phyloP scores from a whole-genome alignment of 371 early-diverging fungal genomes.

The Mucor sp. region DNA sequence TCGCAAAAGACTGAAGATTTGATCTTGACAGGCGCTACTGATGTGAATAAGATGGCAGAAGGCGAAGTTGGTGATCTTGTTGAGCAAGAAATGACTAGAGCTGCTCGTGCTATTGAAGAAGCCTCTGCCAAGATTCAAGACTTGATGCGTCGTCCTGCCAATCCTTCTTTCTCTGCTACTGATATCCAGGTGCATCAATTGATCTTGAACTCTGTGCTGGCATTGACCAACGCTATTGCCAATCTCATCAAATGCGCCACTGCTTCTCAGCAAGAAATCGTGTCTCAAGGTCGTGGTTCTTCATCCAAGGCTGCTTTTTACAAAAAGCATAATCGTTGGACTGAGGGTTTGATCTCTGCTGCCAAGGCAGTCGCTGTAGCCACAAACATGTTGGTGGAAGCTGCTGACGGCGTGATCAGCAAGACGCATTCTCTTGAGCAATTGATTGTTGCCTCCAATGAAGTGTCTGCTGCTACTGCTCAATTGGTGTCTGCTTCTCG shows the following conservation, averaged over 20 bases:
- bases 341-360: constrained; percentile 96
- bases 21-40: constrained; percentile 67
- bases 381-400: constrained; percentile 90
- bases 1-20: constrained; percentile 76
- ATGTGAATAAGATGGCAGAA: constrained; percentile 68
- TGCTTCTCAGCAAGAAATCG: constrained; percentile 95
- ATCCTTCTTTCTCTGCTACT: constrained; percentile 67
- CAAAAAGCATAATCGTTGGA: constrained; percentile 99
- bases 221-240: constrained; percentile 93
- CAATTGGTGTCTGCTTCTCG: constrained; percentile 97
- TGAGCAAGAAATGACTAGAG: constrained; percentile 91
- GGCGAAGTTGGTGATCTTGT: constrained; percentile 92
- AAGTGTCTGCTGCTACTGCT: constrained; percentile 94
- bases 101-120: constrained; percentile 91
- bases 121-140: constrained; percentile 84
- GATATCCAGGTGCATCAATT: constrained; percentile 91
- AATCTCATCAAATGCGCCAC: constrained; percentile 94
- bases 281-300: constrained; percentile 87
- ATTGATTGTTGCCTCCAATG: constrained; percentile 93
- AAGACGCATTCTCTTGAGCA: constrained; percentile 92
- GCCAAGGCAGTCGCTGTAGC: constrained; percentile 95
- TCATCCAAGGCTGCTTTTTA: constrained; percentile 92
- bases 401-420: constrained; percentile 93
- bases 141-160: constrained; percentile 76
- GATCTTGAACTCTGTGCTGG: constrained; percentile 88